Evolutionary conservation across 192 early-diverging fungal species (phyloP), one percentile per base, ranked within the genome.

Genomic region (Dissophora globulifera): DNA sequence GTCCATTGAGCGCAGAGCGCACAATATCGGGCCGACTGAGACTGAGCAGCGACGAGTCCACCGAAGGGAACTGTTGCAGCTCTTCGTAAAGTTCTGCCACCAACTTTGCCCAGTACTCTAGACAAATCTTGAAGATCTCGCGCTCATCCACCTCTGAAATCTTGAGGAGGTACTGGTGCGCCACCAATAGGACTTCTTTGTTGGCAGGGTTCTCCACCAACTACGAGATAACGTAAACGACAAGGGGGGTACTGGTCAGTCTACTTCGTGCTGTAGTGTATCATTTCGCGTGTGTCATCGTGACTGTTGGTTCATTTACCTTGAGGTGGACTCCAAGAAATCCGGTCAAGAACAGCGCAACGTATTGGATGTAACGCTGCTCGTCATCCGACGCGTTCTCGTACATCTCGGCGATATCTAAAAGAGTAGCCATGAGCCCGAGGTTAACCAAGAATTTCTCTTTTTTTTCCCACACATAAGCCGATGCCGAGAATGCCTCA

Each of bases 41-140:
- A 69, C 90, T 92, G 49, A 93, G 70, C 16, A 94, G 51, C 23
- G 81, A 78, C 30, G 71, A 82, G 67, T 69, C 82, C 35, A 78
- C 67, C 25, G 56, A 61, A 22, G 87, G 86, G 20, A 89, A 50
- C 12, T 79, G 64, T 49, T 86, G 86, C 9, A 85, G 79, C 67
- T 98, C 95, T 59, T 97, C 95, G 79, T 94, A 98, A 27, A 99
- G 82, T 55, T 94, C 94, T 10, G 84, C 86, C 13, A 92, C 95
- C 72, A 98, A 81, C 53, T 94, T 91, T 40, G 88, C 88, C 96
- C 96, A 99, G 81, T 99, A 99, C 78, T 98, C 98, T 32, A 99
- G 83, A 60, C 94, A 96, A 23, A 95, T 91, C 85, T 98, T 98
- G 86, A 98, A 98, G 51, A 99, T 85, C 72, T 99, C 98, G 45